These are phyloP conservation scores for Aspergillus luchuensis DNA, from an alignment of 2,329 filamentous ascomycete genomes.

Conservation along the genomic window DNA sequence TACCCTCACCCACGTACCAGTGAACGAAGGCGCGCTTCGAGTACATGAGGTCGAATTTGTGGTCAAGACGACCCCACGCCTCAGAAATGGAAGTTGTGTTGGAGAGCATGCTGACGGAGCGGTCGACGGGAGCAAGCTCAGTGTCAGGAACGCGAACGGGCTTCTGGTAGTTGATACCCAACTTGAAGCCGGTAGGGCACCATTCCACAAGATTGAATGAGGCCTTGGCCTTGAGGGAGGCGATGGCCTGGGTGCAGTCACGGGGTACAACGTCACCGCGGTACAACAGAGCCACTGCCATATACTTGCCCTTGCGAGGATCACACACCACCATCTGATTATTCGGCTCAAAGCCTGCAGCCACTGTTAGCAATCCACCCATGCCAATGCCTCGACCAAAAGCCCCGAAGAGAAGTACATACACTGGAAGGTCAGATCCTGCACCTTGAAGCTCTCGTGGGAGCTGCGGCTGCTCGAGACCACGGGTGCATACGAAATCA, in stretches of 20 bases:
- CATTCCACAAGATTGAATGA: conserved; percentile 69
- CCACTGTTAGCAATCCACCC: conserved; percentile 12
- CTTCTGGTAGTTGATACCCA: conserved; percentile 68
- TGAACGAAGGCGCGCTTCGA: conserved; percentile 70
- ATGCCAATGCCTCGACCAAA: background rate
- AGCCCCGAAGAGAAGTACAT: conserved; percentile 20
- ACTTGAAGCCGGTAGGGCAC: conserved; percentile 70
- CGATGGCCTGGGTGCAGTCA: conserved; percentile 62
- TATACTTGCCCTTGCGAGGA: conserved; percentile 68
- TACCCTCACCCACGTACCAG: conserved; percentile 82
- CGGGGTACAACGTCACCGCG: conserved; percentile 66
- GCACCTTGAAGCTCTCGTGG: conserved; percentile 85
- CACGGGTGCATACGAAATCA: conserved; percentile 67
- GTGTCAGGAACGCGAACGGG: conserved; percentile 56
- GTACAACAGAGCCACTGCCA: conserved; percentile 68
- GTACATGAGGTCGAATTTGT: conserved; percentile 73
- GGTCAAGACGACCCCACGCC: conserved; percentile 65
- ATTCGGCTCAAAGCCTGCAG: conserved; percentile 63
- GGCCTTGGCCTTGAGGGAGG: conserved; percentile 63
- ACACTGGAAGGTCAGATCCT: conserved; percentile 70
- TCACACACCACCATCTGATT: conserved; percentile 73
- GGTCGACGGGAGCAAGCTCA: conserved; percentile 57
- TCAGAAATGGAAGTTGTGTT: conserved; percentile 69
- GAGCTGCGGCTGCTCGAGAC: conserved; percentile 71
- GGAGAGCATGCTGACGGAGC: conserved; percentile 63